Percentiles rank a stretch among this genome's conserved stretches.
These are phyloP conservation scores for Aspergillus nidulans DNA, from an alignment of 495 filamentous ascomycete species.

Conservation along the genomic window DNA sequence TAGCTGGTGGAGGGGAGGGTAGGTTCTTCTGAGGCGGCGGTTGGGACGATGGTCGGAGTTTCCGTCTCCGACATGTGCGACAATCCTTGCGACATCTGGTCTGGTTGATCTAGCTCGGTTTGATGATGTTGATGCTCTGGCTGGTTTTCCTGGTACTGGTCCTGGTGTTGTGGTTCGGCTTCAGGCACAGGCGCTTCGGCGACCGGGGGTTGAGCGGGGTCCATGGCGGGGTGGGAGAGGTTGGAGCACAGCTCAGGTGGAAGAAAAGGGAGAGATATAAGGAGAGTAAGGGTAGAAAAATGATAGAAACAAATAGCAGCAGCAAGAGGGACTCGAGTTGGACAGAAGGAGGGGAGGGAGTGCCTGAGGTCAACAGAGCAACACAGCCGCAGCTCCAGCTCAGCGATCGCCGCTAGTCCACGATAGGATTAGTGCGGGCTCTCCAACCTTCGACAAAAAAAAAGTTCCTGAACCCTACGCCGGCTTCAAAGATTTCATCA, in stretches of 20 bases:
- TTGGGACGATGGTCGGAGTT: constrained; percentile 26
- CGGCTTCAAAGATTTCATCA: neutral
- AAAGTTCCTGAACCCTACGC: constrained; percentile 33
- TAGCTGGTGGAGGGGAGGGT: constrained; percentile 19
- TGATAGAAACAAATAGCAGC: neutral
- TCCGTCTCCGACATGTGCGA: constrained; percentile 21
- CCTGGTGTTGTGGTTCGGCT: neutral
- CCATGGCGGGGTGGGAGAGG: neutral
- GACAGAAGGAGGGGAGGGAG: constrained; percentile 2
- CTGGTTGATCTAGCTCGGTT: neutral
- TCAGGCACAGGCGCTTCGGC: neutral
- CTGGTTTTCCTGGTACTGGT: neutral
- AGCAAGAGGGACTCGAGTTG: constrained; percentile 9
- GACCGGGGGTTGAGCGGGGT: neutral
- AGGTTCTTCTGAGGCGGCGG: constrained; percentile 33
- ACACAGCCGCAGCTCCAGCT: constrained; percentile 16
- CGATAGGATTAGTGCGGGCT: constrained; percentile 35
- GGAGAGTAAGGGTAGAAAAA: neutral
- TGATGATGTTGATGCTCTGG: neutral
- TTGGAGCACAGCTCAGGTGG: constrained; percentile 1
- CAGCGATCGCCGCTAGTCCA: constrained; percentile 37
- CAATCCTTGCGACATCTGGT: constrained; percentile 20
- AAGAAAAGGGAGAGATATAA: neutral
- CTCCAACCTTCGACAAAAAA: constrained; percentile 20
- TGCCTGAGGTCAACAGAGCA: constrained; percentile 11